Evolutionary conservation across 1,139 yeast genomes (phyloP), one percentile per base, ranked within the genome.

Genomic region (Candida sp.): DNA sequence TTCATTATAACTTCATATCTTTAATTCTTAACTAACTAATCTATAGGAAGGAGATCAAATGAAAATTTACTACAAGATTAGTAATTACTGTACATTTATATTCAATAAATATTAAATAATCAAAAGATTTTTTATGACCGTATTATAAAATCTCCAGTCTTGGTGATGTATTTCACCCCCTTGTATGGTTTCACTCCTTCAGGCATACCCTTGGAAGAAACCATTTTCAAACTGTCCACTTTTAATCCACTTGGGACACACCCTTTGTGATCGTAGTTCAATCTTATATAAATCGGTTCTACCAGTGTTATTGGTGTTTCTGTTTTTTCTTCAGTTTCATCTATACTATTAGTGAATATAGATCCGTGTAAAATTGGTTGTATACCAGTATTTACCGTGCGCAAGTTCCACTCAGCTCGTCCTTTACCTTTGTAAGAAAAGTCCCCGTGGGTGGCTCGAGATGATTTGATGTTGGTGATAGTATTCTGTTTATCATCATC

Each of bases 81-180:
- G 7, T 25, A 25, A 11, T 25, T 8, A 8, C 29, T 25, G 29
- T 25, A 25, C 29, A 25, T 25, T 25, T 25, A 25, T 8, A 11
- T 15, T 15, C 19, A 15, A 25, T 25, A 11, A 25, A 25, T 25
- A 25, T 25, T 25, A 15, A n/a, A n/a, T n/a, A n/a, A n/a, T n/a
- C n/a, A 15, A 34, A 6, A 33, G 32, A 38, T n/a, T n/a, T n/a
- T n/a, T 43, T 49, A 58, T 15, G 66, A 51, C 45, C 84, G 63
- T 19, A 82, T 68, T 21, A 81, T 64, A 55, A 68, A 81, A 45
- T 84, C 82, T 0, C 86, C 89, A 0, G 87, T 74, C 43, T 67
- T 66, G 4, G 97, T 82, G 9, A 79, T 67, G 58, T 91, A 91
- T 57, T 91, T 87, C 23, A 91, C 97, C 1, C 99, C 98, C 60